Evolutionary conservation across 202 grass and related monocot genomes (phyloP).

Genomic region (Schoenoplectus tabernaemontani): DNA sequence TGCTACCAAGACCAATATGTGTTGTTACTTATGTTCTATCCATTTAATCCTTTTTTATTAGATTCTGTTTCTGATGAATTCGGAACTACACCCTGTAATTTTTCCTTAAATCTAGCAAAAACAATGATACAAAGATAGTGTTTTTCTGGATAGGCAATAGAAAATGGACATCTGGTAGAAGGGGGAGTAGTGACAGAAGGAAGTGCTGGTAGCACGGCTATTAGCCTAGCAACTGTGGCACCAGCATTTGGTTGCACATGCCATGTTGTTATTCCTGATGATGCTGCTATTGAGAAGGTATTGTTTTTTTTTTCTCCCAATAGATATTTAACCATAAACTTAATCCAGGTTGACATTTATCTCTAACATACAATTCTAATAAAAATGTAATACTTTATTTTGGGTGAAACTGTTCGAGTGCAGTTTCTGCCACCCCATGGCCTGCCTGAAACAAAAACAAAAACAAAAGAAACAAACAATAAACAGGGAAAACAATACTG

Average conservation of each 20-base stretch:
- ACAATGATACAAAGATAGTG: background rate
- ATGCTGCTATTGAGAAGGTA: constrained; percentile 96
- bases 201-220: constrained; percentile 93
- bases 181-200: constrained; percentile 80
- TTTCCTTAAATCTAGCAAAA: background rate
- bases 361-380: background rate
- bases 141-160: constrained; percentile 42
- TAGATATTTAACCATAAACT: background rate
- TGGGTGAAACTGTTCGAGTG: background rate
- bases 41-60: background rate
- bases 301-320: background rate
- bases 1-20: background rate
- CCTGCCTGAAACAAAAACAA: background rate
- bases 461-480: no score
- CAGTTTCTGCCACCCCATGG: background rate
- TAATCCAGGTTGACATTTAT: background rate
- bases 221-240: constrained; percentile 88
- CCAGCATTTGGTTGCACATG: constrained; percentile 78
- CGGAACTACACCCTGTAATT: background rate
- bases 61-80: background rate
- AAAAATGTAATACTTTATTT: background rate
- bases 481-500: background rate
- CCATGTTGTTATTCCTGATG: constrained; percentile 89
- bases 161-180: constrained; percentile 49
- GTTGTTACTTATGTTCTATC: background rate